These are phyloP conservation scores for Podila verticillata DNA, from an alignment of 192 early-diverging fungal species.

Conservation along the genomic window DNA sequence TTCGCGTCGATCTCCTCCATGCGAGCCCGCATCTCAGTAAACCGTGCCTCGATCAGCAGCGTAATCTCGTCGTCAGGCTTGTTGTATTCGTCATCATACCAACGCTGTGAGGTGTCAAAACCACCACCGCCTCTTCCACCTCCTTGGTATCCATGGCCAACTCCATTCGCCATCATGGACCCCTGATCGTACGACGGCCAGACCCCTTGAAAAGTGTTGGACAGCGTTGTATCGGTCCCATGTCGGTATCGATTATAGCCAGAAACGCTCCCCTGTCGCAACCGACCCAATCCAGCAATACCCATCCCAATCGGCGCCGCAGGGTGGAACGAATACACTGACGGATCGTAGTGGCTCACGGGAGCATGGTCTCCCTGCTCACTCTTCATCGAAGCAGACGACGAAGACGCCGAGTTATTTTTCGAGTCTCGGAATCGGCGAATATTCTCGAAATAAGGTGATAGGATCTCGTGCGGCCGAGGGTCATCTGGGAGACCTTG, in stretches of 20 bases:
- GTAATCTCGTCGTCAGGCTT: constrained; percentile 10
- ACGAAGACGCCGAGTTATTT: constrained; percentile 6
- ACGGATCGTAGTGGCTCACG: constrained; percentile 2
- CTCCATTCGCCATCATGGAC: not conserved
- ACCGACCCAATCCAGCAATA: not conserved
- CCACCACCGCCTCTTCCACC: not conserved
- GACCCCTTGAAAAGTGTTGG: constrained; percentile 27
- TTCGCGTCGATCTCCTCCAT: constrained; percentile 42
- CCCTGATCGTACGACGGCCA: constrained; percentile 9
- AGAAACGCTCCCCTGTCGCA: constrained; percentile 18
- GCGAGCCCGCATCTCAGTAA: constrained; percentile 22
- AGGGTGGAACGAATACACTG: constrained; percentile 14
- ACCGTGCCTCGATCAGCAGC: constrained; percentile 19
- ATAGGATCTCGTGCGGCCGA: constrained; percentile 17
- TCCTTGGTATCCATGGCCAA: not conserved
- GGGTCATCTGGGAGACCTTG: not conserved
- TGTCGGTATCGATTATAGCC: constrained; percentile 10
- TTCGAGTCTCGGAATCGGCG: constrained; percentile 24
- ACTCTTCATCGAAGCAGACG: constrained; percentile 9
- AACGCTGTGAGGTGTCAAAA: not conserved
- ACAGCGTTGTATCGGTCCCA: constrained; percentile 24
- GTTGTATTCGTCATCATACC: not conserved
- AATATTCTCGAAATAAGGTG: constrained; percentile 41
- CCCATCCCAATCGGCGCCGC: constrained; percentile 33
- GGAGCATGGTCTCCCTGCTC: not conserved